Base-by-base conservation (phyloP, 129 eudicot genomes). In the Tagetes erecta region DNA sequence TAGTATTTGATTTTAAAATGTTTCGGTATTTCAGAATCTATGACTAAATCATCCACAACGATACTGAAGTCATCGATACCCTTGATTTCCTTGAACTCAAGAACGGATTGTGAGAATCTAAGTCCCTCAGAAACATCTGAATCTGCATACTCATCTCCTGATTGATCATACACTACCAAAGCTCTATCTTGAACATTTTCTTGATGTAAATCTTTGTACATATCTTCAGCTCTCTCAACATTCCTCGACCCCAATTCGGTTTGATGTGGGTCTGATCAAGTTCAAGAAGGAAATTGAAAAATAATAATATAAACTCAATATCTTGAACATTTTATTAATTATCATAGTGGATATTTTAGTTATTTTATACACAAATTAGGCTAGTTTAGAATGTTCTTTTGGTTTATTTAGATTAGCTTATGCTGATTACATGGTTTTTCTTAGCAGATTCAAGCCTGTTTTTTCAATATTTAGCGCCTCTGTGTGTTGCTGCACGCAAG, bases 1-100 rank as follows among this genome's bases (percentile, higher is more conserved):
- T 83, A 89, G 83, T 87, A 92, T 78, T 89, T 89, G 67, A 58
- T 76, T 41, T 69, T 75, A 46, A 79, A 56, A 55, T 89, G 82
- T 5, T 49, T 57, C 2, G 89, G 85, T 41, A 89, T 73, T 80
- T 81, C 88, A 0, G 93, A 87, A 80, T 92, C 92, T 40, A 92
- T 79, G 38, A 85, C 70, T 39, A 92, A 63, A 60, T 84, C 88
- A 75, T 89, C 84, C 46, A 87, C 87, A 11, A 81, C 67, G 38
- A 92, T 82, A 64, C 39, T 80, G 82, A 92, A 92, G 70, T 71
- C 82, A 8, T 85, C 53, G 4, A 82, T 38, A 68, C 68, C 33
- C 77, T 88, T 74, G 3, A 87, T 81, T 1, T 79, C 82, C 44
- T 89, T 78, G 46, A 89, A 84, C 31, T 59, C 80, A 10, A 77